These are phyloP conservation scores for Penicillium sp. DNA, from an alignment of 2,329 filamentous ascomycete species.

Conservation along the genomic window DNA sequence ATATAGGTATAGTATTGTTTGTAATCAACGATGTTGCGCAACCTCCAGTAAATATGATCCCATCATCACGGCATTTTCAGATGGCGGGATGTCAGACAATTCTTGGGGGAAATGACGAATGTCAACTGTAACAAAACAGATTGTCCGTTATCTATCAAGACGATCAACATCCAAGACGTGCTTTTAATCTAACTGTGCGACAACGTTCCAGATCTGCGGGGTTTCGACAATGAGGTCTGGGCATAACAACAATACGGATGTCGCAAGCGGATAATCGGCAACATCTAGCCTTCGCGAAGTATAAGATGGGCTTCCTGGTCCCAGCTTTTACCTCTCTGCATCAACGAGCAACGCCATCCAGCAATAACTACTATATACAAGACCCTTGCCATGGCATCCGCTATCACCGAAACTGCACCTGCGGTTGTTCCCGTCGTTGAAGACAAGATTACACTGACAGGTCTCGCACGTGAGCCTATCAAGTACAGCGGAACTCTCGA, in stretches of 20 bases:
- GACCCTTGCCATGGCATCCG: conserved; percentile 17
- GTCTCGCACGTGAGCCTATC: conserved; percentile 29
- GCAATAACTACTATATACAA: background rate
- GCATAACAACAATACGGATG: background rate
- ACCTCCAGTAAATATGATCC: conserved; percentile 1
- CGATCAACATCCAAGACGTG: background rate
- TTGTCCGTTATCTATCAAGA: background rate
- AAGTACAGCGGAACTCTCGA: conserved; percentile 42
- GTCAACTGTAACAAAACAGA: background rate
- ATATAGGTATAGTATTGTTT: background rate
- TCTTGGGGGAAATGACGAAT: conserved; percentile 8
- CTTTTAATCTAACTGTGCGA: conserved; percentile 2
- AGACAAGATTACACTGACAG: conserved; percentile 12
- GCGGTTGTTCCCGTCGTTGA: conserved; percentile 16
- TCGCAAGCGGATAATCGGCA: conserved; percentile 3
- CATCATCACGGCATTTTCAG: background rate
- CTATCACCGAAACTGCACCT: conserved; percentile 16
- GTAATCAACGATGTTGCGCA: conserved; percentile 5
- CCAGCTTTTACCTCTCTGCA: background rate
- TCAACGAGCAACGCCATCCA: background rate
- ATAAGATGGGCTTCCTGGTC: background rate
- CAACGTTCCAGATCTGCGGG: background rate
- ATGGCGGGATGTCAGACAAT: conserved; percentile 16
- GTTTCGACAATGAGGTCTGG: background rate
- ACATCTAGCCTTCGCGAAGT: background rate